Base-by-base conservation (phyloP, 371 early-diverging fungal genomes). In the Mortierella sp. region DNA sequence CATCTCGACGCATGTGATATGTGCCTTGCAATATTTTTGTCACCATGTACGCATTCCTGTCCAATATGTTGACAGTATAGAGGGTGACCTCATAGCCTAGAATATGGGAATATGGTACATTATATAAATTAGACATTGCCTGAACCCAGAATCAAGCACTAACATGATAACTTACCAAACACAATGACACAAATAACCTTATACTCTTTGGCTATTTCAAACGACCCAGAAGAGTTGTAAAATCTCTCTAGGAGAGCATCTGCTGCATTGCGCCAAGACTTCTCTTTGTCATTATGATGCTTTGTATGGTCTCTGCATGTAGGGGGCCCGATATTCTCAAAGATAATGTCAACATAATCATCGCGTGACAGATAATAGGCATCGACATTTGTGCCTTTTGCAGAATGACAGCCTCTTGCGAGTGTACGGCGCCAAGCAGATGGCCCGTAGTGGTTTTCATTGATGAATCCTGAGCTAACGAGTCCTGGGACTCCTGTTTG, bases 361-460 rank as follows among this genome's bases (percentile, higher is more conserved):
- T 68, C 68, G 0, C 68, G 12, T n/a, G 37, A 64, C 30, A 63
- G n/a, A 37, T 30, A 74, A 22, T 74, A 74, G 0, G 52, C 68
- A 49, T 74, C 74, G 6, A 74, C 68, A 59, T 58, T 64, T 1
- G 64, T 75, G 12, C 70, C 75, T 57, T 75, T 75, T 4, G 64
- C 39, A 0, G 28, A 39, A 22, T 40, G 22, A 0, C 18, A 62
- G 18, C 73, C 67, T 52, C 66, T 45, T 4, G 72, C 28, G 32
- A 72, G 73, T 5, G 62, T 9, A 10, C 62, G 62, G 11, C 73
- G 65, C 73, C 63, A 63, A 24, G 68, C 64, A 22, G 73, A 66
- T 1, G 73, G 73, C 30, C 22, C 11, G 26, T 63, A 73, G 55
- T 66, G 59, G 68, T 67, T 73, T 28, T 68, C 73, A 58, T 73